Evolutionary conservation across 371 early-diverging fungal genomes (phyloP).

Genomic region (Lichtheimia corymbifera): DNA sequence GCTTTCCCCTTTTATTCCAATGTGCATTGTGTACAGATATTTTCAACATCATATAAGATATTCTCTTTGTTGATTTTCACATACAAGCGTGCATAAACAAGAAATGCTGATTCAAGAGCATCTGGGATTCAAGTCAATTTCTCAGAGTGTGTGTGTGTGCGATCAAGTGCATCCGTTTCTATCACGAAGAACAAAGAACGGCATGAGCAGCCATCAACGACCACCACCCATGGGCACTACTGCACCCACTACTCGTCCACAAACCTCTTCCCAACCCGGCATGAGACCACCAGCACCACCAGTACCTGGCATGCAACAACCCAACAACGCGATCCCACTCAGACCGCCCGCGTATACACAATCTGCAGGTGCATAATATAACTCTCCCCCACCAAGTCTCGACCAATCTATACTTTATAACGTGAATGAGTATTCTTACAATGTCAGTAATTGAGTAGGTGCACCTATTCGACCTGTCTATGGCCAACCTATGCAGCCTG

Average conservation of each 20-base stretch:
- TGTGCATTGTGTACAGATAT: too few species aligned
- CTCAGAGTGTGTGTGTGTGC: too few species aligned
- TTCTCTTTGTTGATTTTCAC: too few species aligned
- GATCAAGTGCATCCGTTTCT: too few species aligned
- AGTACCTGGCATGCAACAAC: conserved; percentile 2
- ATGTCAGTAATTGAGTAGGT: not conserved
- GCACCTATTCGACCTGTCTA: conserved; percentile 6
- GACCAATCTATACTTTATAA: not conserved
- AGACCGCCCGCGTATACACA: conserved; percentile 8
- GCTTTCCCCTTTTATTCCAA: too few species aligned
- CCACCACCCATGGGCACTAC: conserved; percentile 12
- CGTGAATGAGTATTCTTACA: too few species aligned
- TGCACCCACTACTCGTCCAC: conserved; percentile 10
- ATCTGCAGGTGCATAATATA: conserved; percentile 9
- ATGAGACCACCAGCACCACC: conserved; percentile 10
- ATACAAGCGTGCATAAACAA: too few species aligned
- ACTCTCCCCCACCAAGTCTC: not conserved
- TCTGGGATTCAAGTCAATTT: too few species aligned
- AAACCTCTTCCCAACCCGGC: not conserved
- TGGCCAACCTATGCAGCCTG: conserved; percentile 12
- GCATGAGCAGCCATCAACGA: conserved; percentile 15
- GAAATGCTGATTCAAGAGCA: too few species aligned
- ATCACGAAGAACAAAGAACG: too few species aligned
- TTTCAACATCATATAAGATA: too few species aligned
- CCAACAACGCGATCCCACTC: not conserved